A percentile compares a stretch with the other conserved stretches of the same genome.
phyloP scores from a whole-genome alignment of 352 stramenopile genomes.

The Pythium periplocum region DNA sequence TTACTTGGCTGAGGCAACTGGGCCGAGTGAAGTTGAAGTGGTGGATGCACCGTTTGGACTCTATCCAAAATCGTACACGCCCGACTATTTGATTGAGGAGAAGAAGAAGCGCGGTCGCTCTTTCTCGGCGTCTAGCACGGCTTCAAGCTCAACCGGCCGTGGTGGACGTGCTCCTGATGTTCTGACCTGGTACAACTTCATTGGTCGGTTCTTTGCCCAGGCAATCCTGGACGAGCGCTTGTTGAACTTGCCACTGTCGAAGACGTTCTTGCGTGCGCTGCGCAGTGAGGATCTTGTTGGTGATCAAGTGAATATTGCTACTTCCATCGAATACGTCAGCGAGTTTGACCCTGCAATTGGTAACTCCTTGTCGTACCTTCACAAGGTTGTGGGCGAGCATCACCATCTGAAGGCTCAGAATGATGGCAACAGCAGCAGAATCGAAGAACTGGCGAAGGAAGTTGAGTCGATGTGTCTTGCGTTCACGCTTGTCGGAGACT shows the following conservation, averaged over 20 bases:
- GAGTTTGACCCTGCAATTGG: slow-evolving; percentile 68
- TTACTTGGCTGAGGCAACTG: slow-evolving; percentile 43
- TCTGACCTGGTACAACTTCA: slow-evolving; percentile 62
- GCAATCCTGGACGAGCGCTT: slow-evolving; percentile 80
- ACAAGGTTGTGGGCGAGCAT: slow-evolving; percentile 20
- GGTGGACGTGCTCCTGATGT: slow-evolving; percentile 11
- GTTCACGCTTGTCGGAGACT: slow-evolving; percentile 74
- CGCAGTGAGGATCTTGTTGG: slow-evolving; percentile 52
- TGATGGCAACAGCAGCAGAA: background rate
- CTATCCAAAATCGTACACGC: slow-evolving; percentile 37
- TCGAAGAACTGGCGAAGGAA: slow-evolving; percentile 20
- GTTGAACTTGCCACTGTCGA: slow-evolving; percentile 74
- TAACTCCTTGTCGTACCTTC: slow-evolving; percentile 59
- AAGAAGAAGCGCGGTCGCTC: no score
- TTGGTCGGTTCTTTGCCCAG: slow-evolving; percentile 64
- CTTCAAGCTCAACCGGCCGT: no score
- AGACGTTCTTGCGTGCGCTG: slow-evolving; percentile 60
- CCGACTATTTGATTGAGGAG: background rate
- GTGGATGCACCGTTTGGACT: slow-evolving; percentile 52
- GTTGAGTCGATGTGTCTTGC: slow-evolving; percentile 64
- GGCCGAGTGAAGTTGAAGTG: slow-evolving; percentile 14
- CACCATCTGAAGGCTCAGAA: background rate
- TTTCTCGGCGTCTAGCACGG: no score
- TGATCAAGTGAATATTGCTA: slow-evolving; percentile 24
- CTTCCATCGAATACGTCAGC: slow-evolving; percentile 52